A percentile compares a stretch with the other conserved stretches of the same genome.
phyloP scores from a whole-genome alignment of 805 yeast genomes.

The Isabelozyma gotoi region DNA sequence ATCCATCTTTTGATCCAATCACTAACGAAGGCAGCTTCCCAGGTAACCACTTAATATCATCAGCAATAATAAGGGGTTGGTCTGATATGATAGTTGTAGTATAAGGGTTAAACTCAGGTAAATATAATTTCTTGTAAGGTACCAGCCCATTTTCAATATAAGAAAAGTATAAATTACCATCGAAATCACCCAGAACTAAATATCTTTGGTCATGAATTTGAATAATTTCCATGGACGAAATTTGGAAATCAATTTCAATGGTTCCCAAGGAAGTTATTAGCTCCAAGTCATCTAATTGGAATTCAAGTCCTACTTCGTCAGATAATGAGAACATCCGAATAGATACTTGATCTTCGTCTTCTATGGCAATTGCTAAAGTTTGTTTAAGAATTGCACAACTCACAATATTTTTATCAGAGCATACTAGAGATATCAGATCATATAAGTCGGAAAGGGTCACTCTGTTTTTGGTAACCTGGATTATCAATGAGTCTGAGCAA shows the following conservation, averaged over 20 bases:
- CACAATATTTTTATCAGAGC: neutral
- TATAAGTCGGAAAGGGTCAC: constrained; percentile 21
- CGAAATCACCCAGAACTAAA: constrained; percentile 16
- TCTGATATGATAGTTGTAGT: neutral
- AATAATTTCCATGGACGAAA: constrained; percentile 1
- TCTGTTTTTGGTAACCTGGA: constrained; percentile 25
- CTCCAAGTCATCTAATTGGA: neutral
- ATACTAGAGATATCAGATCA: constrained; percentile 4
- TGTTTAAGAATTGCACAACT: neutral
- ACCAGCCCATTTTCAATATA: constrained; percentile 2
- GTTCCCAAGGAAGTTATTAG: neutral
- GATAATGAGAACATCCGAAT: neutral
- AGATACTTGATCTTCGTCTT: neutral
- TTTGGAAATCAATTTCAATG: constrained; percentile 1
- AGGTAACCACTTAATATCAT: constrained; percentile 8
- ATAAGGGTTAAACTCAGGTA: constrained; percentile 7
- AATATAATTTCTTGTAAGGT: neutral
- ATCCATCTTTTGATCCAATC: constrained; percentile 37
- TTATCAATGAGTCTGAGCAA: constrained; percentile 8
- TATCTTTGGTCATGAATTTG: neutral
- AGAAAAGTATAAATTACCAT: constrained; percentile 8
- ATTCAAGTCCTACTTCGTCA: neutral
- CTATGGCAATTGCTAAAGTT: constrained; percentile 1
- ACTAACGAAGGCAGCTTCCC: constrained; percentile 8
- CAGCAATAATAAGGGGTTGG: neutral